These are phyloP conservation scores for Omphalotus olearius DNA, from an alignment of 1,284 basidiomycete species.

Conservation along the genomic window DNA sequence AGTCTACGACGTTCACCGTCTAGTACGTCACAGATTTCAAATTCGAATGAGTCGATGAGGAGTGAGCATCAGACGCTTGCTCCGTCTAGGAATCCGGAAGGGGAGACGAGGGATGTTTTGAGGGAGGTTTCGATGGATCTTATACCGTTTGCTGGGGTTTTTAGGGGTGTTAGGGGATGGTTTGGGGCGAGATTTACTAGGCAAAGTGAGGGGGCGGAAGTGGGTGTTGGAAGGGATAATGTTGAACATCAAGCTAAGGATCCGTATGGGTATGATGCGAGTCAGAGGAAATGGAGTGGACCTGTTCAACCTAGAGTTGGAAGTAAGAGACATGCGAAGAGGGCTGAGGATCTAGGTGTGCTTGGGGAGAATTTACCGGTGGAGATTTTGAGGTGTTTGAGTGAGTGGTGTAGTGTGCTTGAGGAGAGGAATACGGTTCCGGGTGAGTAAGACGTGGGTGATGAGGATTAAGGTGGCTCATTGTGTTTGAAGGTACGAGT, in stretches of 20 bases:
- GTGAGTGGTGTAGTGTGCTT: slow-evolving; percentile 53
- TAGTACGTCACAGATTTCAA: slow-evolving; percentile 17
- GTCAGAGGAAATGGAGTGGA: slow-evolving; percentile 11
- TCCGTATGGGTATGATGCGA: slow-evolving; percentile 7
- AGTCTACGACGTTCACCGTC: slow-evolving; percentile 20
- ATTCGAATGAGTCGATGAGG: slow-evolving; percentile 21
- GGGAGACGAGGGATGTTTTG: slow-evolving; percentile 20
- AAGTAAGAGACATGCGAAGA: neutral
- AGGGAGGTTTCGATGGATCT: slow-evolving; percentile 32
- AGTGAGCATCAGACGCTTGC: slow-evolving; percentile 14
- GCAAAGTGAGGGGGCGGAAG: too few species aligned
- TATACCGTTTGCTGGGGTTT: slow-evolving; percentile 37
- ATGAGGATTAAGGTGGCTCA: neutral
- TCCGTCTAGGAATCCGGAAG: slow-evolving; percentile 25
- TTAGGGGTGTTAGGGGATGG: slow-evolving; percentile 9
- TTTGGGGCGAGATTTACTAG: neutral
- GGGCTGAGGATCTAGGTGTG: neutral
- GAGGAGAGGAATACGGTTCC: slow-evolving; percentile 53
- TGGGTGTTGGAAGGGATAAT: neutral
- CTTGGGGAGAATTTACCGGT: slow-evolving; percentile 42
- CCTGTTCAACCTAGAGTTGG: slow-evolving; percentile 13
- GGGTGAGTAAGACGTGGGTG: slow-evolving; percentile 23
- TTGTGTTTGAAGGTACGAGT: slow-evolving; percentile 33
- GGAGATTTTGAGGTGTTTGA: slow-evolving; percentile 48
- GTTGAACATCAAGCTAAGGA: neutral